Conservation (phyloP, 352 stramenopile genomes). For the Phytophthora quininea region DNA sequence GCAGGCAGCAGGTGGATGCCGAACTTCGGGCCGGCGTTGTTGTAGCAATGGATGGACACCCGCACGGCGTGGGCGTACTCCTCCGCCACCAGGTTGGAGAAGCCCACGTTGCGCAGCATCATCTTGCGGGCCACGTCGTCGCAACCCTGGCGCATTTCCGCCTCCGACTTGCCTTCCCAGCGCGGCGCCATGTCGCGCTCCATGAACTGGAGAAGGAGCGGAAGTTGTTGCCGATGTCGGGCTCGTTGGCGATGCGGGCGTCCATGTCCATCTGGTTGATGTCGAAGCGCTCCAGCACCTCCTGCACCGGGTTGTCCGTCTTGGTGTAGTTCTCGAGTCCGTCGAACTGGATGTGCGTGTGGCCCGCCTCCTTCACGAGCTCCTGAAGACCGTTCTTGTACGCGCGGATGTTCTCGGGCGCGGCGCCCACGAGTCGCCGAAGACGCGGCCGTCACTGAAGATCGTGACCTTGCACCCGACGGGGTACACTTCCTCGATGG, state of each 20-base stretch:
- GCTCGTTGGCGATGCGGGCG: conserved; percentile 17
- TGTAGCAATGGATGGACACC: conserved; percentile 27
- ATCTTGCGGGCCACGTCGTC: conserved; percentile 26
- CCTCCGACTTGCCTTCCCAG: conserved; percentile 17
- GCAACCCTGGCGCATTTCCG: conserved; percentile 18
- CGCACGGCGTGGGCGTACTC: conserved; percentile 16
- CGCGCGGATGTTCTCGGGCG: conserved; percentile 10
- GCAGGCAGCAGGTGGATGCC: conserved; percentile 16
- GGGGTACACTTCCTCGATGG: conserved; percentile 20
- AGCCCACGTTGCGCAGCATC: conserved; percentile 29
- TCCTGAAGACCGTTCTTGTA: conserved; percentile 17
- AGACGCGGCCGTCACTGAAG: conserved; percentile 25
- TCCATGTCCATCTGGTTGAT: conserved; percentile 26
- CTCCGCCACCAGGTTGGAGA: conserved; percentile 19
- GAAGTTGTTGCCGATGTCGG: conserved; percentile 20
- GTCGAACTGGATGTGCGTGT: conserved; percentile 28
- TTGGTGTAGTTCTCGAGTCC: conserved; percentile 27
- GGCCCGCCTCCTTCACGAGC: conserved; percentile 21
- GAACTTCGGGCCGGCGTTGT: conserved; percentile 27
- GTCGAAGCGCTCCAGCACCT: conserved; percentile 23
- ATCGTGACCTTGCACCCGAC: conserved; percentile 24
- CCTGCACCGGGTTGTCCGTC: conserved; percentile 21
- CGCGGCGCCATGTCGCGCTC: conserved; percentile 21
- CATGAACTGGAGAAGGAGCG: conserved; percentile 26
- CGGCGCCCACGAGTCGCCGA: conserved; percentile 24